Base-by-base conservation (phyloP, 495 filamentous ascomycete species). In the Penicillium taxi region DNA sequence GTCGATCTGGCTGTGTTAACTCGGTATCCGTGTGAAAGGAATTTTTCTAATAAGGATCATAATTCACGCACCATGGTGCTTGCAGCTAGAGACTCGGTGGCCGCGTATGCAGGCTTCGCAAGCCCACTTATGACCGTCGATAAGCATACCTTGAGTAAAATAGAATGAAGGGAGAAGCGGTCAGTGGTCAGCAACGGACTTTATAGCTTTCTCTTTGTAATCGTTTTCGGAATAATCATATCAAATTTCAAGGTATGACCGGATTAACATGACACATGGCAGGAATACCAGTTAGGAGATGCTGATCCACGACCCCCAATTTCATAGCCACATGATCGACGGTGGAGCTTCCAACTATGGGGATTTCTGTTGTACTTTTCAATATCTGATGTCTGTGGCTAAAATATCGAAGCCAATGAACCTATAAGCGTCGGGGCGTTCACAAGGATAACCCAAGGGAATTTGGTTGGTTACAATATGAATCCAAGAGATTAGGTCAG, bases 71-170 rank as follows among this genome's bases (percentile, higher is more conserved):
- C 66, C 66, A 66, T 67, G 62, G 49, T 70, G 66, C 60, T 67
- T 67, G 48, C 64, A 69, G 37, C 59, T 69, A n/a, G 64, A 61
- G 45, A 93, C 86, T 57, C 86, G 81, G 66, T 94, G 86, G 41
- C 86, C 86, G 58, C 86, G 75, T 58, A 94, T 84, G 67, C 86
- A 94, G 67, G 86, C 86, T 70, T 94, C 86, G 64, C 86, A 94
- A 50, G 82, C 81, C 64, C 74, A 90, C 69, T 90, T 90, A 67
- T 90, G 82, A 59, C 84, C 84, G 68, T 86, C 73, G 65, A 86
- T 86, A 61, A 88, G 67, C 84, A 88, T 88, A 46, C 59, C 60
- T 61, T 50, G 47, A n/a, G 32, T 48, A 44, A 50, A 35, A 53
- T 50, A 38, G 44, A 50, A 54, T 26, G 35, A 28, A 37, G 27